Evolutionary conservation across 2,329 filamentous ascomycete species (phyloP).

Genomic region (Penicillium psychrosexuale): DNA sequence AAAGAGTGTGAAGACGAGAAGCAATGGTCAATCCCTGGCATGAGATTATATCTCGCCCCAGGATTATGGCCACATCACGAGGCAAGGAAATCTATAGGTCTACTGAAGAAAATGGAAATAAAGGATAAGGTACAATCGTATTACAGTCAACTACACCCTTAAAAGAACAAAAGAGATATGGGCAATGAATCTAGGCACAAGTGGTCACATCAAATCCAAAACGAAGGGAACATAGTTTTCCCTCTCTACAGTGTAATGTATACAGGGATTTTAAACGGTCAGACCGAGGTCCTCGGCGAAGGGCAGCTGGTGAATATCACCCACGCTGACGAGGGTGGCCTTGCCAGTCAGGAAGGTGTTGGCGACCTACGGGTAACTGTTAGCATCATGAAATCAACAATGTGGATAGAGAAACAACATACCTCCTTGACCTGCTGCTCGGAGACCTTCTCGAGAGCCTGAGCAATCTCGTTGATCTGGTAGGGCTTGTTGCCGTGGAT

Average conservation of each 20-base stretch:
- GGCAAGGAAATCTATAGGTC: not conserved
- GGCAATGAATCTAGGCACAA: slow-evolving; percentile 40
- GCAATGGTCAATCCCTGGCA: not conserved
- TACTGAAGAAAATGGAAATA: slow-evolving; percentile 8
- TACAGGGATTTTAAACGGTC: slow-evolving; percentile 67
- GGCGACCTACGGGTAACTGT: slow-evolving; percentile 62
- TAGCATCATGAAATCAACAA: slow-evolving; percentile 10
- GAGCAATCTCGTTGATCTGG: slow-evolving; percentile 75
- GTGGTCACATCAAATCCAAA: slow-evolving; percentile 30
- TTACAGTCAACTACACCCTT: slow-evolving; percentile 41
- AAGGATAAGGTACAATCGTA: slow-evolving; percentile 39
- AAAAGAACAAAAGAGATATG: slow-evolving; percentile 36
- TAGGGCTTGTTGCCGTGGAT: slow-evolving; percentile 78
- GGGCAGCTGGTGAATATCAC: slow-evolving; percentile 86
- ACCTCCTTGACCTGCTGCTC: slow-evolving; percentile 82
- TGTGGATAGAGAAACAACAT: slow-evolving; percentile 42
- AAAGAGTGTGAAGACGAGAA: not conserved
- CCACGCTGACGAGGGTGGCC: slow-evolving; percentile 83
- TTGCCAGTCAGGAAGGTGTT: slow-evolving; percentile 84
- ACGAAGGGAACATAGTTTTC: slow-evolving; percentile 27
- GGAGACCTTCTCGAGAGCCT: slow-evolving; percentile 76
- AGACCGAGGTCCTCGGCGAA: slow-evolving; percentile 93
- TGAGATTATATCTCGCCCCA: not conserved
- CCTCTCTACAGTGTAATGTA: slow-evolving; percentile 38
- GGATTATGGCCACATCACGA: not conserved